These are phyloP conservation scores for Acanthamoeba castellanii DNA, from an alignment of 208 protist species.

Conservation along the genomic window DNA sequence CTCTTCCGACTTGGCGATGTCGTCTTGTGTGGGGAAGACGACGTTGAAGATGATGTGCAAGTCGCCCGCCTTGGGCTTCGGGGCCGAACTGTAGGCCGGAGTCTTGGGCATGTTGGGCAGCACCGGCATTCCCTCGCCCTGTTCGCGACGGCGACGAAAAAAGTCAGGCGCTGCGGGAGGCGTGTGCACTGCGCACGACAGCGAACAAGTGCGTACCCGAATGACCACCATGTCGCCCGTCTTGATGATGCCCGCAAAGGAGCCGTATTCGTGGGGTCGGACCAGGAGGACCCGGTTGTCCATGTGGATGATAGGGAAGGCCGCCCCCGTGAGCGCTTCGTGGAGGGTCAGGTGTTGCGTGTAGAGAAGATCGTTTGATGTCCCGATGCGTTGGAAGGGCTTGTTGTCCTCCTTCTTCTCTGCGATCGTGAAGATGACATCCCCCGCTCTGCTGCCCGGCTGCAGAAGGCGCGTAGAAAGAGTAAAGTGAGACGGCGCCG, in stretches of 20 bases:
- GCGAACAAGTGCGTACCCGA: not conserved
- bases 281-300: slow-evolving; percentile 65
- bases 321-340: slow-evolving; percentile 53
- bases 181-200: not conserved
- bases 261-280: slow-evolving; percentile 14
- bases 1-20: slow-evolving; percentile 35
- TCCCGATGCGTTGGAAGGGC: slow-evolving; percentile 43
- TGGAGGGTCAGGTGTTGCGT: slow-evolving; percentile 58
- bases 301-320: slow-evolving; percentile 64
- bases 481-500: not conserved
- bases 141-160: not conserved
- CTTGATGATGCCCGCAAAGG: slow-evolving; percentile 26
- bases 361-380: slow-evolving; percentile 28
- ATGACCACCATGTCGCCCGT: slow-evolving; percentile 46
- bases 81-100: slow-evolving; percentile 1
- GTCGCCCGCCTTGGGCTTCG: not conserved
- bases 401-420: slow-evolving; percentile 36
- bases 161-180: too few relatives aligned
- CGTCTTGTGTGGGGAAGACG: slow-evolving; percentile 17
- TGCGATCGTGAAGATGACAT: slow-evolving; percentile 6
- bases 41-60: slow-evolving; percentile 57
- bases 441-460: slow-evolving; percentile 18
- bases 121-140: slow-evolving; percentile 24
- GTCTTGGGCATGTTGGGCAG: not conserved
- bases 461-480: not conserved